Evolutionary conservation across 1,139 yeast genomes (phyloP).

Genomic region (Sporopachydermia cereana): DNA sequence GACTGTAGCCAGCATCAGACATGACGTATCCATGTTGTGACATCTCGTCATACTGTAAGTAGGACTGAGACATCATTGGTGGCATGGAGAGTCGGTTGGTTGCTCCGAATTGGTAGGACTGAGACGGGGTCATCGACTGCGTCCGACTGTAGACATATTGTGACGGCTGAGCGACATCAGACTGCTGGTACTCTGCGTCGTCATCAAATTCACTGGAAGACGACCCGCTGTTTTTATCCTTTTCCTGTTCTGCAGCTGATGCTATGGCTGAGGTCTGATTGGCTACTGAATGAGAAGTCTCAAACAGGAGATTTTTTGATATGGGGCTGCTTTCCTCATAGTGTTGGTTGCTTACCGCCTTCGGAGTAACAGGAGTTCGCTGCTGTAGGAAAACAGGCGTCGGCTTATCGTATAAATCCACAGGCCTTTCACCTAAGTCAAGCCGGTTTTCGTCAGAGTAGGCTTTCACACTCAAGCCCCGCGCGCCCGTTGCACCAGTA

Average conservation of each 20-base stretch:
- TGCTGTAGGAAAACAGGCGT: neutral
- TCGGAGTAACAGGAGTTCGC: neutral
- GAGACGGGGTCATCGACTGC: too few species aligned
- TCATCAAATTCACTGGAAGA: constrained; percentile 1
- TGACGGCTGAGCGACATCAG: neutral
- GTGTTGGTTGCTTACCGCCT: neutral
- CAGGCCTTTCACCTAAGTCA: too few species aligned
- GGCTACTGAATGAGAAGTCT: neutral
- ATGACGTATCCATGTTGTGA: too few species aligned
- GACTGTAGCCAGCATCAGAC: too few species aligned
- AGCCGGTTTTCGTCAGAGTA: neutral
- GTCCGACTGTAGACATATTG: too few species aligned
- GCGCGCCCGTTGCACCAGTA: neutral
- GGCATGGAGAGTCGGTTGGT: too few species aligned
- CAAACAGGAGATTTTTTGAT: neutral
- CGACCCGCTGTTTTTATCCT: too few species aligned
- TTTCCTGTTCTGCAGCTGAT: neutral
- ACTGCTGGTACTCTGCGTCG: neutral
- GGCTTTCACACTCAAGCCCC: neutral
- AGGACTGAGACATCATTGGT: too few species aligned
- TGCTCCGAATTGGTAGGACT: too few species aligned
- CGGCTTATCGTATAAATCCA: neutral
- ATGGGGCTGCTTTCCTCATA: neutral
- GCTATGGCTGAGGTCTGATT: neutral
- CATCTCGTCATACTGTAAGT: too few species aligned